Evolutionary conservation across 495 filamentous ascomycete species (phyloP).

Genomic region (Aspergillus asperescens): DNA sequence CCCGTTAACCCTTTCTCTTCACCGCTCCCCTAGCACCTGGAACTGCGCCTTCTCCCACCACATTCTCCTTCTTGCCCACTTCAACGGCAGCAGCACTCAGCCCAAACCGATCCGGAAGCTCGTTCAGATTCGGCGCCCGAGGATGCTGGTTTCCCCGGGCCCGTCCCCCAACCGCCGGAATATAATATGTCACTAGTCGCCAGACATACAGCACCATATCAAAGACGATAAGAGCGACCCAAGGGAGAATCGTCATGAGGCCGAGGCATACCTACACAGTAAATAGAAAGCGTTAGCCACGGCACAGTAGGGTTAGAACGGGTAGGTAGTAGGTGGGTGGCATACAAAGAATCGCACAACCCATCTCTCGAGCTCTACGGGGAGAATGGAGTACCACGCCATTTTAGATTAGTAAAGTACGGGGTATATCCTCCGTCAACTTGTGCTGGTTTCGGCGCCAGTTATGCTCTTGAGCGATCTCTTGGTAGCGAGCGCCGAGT

Average conservation of each 20-base stretch:
- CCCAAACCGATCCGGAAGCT: conserved; percentile 55
- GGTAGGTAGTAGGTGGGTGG: conserved; percentile 1
- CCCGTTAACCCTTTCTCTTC: neutral
- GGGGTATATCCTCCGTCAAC: neutral
- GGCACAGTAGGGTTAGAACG: neutral
- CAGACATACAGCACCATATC: conserved; percentile 62
- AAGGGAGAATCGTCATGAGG: conserved; percentile 60
- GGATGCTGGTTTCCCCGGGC: conserved; percentile 58
- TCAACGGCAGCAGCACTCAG: conserved; percentile 26
- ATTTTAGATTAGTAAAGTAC: conserved; percentile 30
- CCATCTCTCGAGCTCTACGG: conserved; percentile 59
- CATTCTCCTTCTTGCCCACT: neutral
- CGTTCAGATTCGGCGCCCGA: conserved; percentile 58
- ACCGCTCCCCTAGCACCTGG: conserved; percentile 6
- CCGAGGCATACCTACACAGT: conserved; percentile 60
- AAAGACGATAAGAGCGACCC: conserved; percentile 60
- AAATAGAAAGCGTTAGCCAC: neutral
- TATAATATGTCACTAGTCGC: conserved; percentile 52
- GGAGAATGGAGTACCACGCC: conserved; percentile 64
- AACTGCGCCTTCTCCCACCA: neutral
- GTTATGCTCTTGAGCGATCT: neutral
- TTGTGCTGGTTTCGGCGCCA: no score
- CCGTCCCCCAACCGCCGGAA: conserved; percentile 59
- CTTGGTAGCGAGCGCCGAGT: neutral
- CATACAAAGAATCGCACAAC: conserved; percentile 58